Conservation (phyloP, 257 asterid species). For the Mitragyna speciosa region DNA sequence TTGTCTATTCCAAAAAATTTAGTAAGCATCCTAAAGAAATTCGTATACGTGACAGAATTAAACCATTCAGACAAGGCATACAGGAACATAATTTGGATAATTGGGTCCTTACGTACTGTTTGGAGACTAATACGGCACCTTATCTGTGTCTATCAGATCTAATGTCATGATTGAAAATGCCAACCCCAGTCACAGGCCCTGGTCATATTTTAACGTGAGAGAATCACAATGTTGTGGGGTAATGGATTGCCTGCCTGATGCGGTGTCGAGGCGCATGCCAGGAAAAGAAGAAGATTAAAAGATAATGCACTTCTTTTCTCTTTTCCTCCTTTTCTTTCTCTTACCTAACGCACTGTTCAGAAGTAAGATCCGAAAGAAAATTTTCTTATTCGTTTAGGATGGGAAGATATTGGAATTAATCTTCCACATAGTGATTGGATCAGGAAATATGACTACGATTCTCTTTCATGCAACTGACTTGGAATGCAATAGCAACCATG, state of each 20-base stretch:
- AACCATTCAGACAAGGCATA: neutral
- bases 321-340: neutral
- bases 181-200: neutral
- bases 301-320: neutral
- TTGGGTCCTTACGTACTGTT: neutral
- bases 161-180: neutral
- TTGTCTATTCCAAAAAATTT: neutral
- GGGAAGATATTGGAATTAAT: neutral
- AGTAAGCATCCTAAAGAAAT: neutral
- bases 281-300: neutral
- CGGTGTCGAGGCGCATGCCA: neutral
- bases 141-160: neutral
- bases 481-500: conserved; percentile 9
- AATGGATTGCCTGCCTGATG: neutral
- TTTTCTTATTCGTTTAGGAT: neutral
- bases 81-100: neutral
- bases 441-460: neutral
- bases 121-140: neutral
- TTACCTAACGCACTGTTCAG: conserved; percentile 4
- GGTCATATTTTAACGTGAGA: neutral
- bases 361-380: neutral
- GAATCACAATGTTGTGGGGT: neutral
- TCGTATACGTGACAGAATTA: neutral
- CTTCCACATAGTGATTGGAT: neutral
- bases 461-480: conserved; percentile 13